Conservation (phyloP, 2,329 filamentous ascomycete genomes). For the Phialemonium atrogriseum region DNA sequence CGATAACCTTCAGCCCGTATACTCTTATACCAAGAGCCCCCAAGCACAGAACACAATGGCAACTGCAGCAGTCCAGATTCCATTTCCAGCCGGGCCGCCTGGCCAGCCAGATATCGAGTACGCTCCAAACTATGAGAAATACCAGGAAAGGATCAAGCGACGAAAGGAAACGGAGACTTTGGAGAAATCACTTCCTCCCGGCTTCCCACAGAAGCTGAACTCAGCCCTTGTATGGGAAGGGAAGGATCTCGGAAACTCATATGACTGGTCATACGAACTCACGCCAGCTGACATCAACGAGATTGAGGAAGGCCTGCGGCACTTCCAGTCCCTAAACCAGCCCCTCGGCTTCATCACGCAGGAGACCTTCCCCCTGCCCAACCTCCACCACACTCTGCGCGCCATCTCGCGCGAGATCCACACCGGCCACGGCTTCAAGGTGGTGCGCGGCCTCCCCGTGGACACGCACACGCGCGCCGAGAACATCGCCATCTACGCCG, state of each 20-base stretch:
- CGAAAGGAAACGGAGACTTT: conserved; percentile 32
- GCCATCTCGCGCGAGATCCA: conserved; percentile 46
- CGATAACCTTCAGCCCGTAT: too few relatives aligned
- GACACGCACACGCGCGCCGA: conserved; percentile 45
- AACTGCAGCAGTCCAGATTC: conserved; percentile 10
- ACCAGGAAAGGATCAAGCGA: conserved; percentile 37
- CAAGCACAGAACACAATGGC: conserved; percentile 16
- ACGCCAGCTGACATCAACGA: conserved; percentile 38
- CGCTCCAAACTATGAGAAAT: conserved; percentile 44
- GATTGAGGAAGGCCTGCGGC: conserved; percentile 30
- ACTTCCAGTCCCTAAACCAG: conserved; percentile 30
- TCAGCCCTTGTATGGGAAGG: conserved; percentile 52
- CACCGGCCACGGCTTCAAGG: conserved; percentile 51
- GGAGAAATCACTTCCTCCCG: conserved; percentile 32
- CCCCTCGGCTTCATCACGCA: conserved; percentile 33
- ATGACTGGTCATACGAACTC: conserved; percentile 46
- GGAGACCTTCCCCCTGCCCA: conserved; percentile 48
- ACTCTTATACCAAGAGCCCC: too few relatives aligned
- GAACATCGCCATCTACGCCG: conserved; percentile 51
- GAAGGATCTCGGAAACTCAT: conserved; percentile 33
- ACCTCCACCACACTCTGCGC: conserved; percentile 39
- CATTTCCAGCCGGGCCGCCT: conserved; percentile 18
- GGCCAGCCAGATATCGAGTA: conserved; percentile 53
- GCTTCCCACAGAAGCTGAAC: conserved; percentile 39
- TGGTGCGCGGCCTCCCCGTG: conserved; percentile 49